Conservation (phyloP, 495 filamentous ascomycete species). For the Penicillium maclennaniae region DNA sequence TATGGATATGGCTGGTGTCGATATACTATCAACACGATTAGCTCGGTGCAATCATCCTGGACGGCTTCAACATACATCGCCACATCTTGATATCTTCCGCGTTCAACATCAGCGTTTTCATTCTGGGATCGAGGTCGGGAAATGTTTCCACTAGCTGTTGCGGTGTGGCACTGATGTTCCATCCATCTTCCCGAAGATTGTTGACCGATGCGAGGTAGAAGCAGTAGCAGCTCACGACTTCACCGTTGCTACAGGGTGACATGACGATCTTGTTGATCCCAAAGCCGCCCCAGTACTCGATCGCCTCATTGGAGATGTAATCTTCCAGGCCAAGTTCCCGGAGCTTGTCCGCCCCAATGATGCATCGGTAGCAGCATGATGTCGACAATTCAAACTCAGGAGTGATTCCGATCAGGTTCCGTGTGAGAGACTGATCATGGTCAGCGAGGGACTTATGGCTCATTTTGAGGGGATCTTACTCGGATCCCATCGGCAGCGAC, state of each 20-base stretch:
- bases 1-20: slow-evolving; percentile 27
- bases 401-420: slow-evolving; percentile 20
- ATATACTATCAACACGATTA: slow-evolving; percentile 17
- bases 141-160: slow-evolving; percentile 27
- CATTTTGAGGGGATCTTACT: slow-evolving; percentile 4
- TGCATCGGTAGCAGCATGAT: slow-evolving; percentile 30
- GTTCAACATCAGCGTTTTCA: slow-evolving; percentile 25
- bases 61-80: slow-evolving; percentile 15
- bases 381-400: slow-evolving; percentile 26
- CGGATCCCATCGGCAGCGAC: slow-evolving; percentile 30
- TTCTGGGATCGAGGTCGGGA: slow-evolving; percentile 21
- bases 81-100: slow-evolving; percentile 31
- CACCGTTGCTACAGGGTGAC: slow-evolving; percentile 29
- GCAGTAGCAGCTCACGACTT: slow-evolving; percentile 27
- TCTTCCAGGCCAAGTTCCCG: slow-evolving; percentile 21
- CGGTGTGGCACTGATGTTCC: slow-evolving; percentile 22
- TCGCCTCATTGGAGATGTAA: slow-evolving; percentile 25
- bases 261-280: slow-evolving; percentile 32
- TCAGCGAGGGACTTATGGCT: no score
- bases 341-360: slow-evolving; percentile 28
- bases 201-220: slow-evolving; percentile 22
- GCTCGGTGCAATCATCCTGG: not conserved
- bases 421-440: slow-evolving; percentile 9
- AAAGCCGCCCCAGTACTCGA: slow-evolving; percentile 35
- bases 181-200: slow-evolving; percentile 27